Evolutionary conservation across 345 rosid species (phyloP), one percentile per base, ranked within the genome.

Genomic region (Clausena lansium): DNA sequence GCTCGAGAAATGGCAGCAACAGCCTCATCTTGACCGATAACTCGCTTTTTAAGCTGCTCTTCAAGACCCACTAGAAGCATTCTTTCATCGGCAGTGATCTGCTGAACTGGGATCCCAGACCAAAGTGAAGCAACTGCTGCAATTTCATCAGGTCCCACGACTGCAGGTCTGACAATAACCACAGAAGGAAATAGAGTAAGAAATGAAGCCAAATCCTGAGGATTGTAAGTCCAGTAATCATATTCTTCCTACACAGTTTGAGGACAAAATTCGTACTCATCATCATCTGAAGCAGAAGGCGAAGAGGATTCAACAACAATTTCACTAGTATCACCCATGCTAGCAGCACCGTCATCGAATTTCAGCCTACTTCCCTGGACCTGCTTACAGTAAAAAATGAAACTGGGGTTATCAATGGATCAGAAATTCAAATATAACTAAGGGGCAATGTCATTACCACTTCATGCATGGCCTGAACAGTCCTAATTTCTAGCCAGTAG

Each of bases 51-150:
- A 75, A 96, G 97, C 79, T 89, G 87, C 79, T 92, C 94, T 25
- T 96, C 95, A 41, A 96, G 94, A 86, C 92, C 87, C 76, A 90
- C 85, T 60, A 94, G 87, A 85, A 88, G 85, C 86, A 83, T 65
- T 80, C 97, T 91, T 81, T 96, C 99, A 81, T 96, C 95, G 30
- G 97, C 97, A 70, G 98, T 91, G 84, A 96, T 88, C 89, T 96
- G 93, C 90, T 94, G 97, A 82, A 94, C 92, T 22, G 99, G 99
- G 79, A 96, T 92, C 65, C 99, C 99, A 14, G 99, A 90, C 99
- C 99, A 96, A 78, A 88, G 82, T 8, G 99, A 91, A 83, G 97
- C 97, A 81, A 96, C 94, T 2, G 87, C 92, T 50, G 99, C 99
- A 77, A 96, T 92, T 67, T 96, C 98, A n/a, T 94, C 95, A 74